Evolutionary conservation across 2,329 filamentous ascomycete species (phyloP).

Genomic region (Aspergillus neoniger): DNA sequence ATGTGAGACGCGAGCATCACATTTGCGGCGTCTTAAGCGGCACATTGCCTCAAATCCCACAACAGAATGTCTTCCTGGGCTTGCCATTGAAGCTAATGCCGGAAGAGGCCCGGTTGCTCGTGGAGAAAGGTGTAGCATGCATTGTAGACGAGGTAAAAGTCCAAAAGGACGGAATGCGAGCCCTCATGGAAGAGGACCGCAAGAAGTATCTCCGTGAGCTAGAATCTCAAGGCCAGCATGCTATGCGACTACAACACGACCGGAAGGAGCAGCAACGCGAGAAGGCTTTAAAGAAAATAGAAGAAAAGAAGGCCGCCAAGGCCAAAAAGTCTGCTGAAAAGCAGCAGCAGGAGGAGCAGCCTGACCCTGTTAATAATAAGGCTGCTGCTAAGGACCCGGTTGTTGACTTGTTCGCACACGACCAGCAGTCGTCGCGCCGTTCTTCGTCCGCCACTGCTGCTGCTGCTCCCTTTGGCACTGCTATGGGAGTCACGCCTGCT

Average conservation of each 20-base stretch:
- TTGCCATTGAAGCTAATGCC: constrained; percentile 86
- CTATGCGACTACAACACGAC: constrained; percentile 48
- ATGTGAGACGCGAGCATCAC: constrained; percentile 75
- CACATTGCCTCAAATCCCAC: constrained; percentile 85
- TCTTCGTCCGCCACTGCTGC: constrained; percentile 13
- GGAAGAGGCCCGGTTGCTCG: constrained; percentile 81
- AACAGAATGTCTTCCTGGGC: constrained; percentile 91
- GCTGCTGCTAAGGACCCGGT: constrained; percentile 18
- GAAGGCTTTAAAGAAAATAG: constrained; percentile 53
- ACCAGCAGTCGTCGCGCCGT: constrained; percentile 16
- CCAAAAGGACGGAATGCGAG: constrained; percentile 66
- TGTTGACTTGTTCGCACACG: constrained; percentile 29
- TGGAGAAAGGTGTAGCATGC: constrained; percentile 74
- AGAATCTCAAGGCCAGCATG: constrained; percentile 56
- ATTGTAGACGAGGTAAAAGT: constrained; percentile 76
- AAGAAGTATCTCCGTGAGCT: constrained; percentile 62
- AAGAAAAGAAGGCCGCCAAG: constrained; percentile 36
- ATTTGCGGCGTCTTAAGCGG: constrained; percentile 86
- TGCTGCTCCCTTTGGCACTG: constrained; percentile 18
- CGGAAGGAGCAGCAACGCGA: constrained; percentile 54
- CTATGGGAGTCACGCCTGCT: constrained; percentile 51
- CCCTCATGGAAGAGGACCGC: constrained; percentile 60
- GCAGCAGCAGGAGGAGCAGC: constrained; percentile 13
- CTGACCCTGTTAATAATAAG: constrained; percentile 4
- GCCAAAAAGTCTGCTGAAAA: constrained; percentile 25